These are phyloP conservation scores for Clarireedia monteithiana DNA, from an alignment of 2,329 filamentous ascomycete genomes.

Conservation along the genomic window DNA sequence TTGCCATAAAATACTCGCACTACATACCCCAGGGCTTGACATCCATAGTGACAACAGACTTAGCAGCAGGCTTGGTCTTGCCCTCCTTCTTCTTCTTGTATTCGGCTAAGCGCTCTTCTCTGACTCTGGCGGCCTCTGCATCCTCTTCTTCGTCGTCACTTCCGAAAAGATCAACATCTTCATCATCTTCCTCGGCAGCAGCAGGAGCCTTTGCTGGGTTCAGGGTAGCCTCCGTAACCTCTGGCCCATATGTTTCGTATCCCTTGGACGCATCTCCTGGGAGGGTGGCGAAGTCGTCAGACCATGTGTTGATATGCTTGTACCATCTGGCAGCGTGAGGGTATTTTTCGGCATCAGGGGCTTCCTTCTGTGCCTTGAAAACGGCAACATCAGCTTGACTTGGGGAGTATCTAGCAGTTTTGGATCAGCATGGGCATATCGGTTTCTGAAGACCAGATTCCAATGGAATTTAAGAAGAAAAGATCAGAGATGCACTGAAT, in stretches of 20 bases:
- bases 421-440: conserved; percentile 12
- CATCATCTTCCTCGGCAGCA: conserved; percentile 67
- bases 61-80: conserved; percentile 87
- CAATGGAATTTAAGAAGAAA: conserved; percentile 17
- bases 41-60: conserved; percentile 92
- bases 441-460: conserved; percentile 12
- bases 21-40: conserved; percentile 97
- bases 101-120: conserved; percentile 83
- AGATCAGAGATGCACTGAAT: conserved; percentile 69
- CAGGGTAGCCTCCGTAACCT: conserved; percentile 65
- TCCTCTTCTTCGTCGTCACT: conserved; percentile 93
- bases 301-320: conserved; percentile 93
- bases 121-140: conserved; percentile 72
- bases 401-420: conserved; percentile 43
- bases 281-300: conserved; percentile 85
- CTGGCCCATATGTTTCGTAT: conserved; percentile 87
- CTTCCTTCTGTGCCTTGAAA: conserved; percentile 79
- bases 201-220: conserved; percentile 81
- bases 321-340: conserved; percentile 95
- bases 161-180: conserved; percentile 90
- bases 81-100: conserved; percentile 96
- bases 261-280: conserved; percentile 85
- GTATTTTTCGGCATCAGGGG: conserved; percentile 79
- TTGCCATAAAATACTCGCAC: background rate
- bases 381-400: conserved; percentile 93